Base-by-base conservation (phyloP, 2,329 filamentous ascomycete genomes). In the Gaeumannomyces sp. region DNA sequence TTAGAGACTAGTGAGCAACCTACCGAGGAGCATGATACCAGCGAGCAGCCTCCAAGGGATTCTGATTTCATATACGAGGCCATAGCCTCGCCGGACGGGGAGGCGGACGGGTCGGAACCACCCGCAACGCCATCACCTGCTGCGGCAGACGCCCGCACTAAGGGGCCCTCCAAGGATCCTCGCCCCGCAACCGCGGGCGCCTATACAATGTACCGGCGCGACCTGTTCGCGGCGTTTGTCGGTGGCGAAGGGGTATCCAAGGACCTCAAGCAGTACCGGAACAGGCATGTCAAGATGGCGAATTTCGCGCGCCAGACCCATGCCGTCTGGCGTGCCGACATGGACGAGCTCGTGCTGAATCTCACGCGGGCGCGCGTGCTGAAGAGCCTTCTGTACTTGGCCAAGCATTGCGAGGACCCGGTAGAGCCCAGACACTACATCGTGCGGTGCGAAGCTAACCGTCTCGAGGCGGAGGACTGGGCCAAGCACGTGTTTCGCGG, bases 301-400 rank as follows among this genome's bases (percentile, higher is more conserved):
- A n/a, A 56, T 69, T 14, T 45, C 45, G 19, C 62, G 2, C 19
- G 29, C 1, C 58, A 69, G 63, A 67, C 66, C 11, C 59, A 33
- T 3, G 73, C 75, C 11, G 73, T 77, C 29, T 85, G 80, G 80
- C 80, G 85, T 35, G 57, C 74, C 6, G 84, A 87, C 68, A 89
- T 89, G 85, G 77, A 81, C 45, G 73, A 76, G 0, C 76, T 83
- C 31, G 70, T 89, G 0, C 74, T 88, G 4, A 72, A 77, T 7
- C 74, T 82, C 65, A 76, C 88, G 74, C 80, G 83, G 5, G 73
- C 78, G 6, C 74, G 78, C 1, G 76, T 82, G 25, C 74, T 79
- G 1, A 77, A 83, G 27, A 74, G 80, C 0, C 72, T 90, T 14
- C 64, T 80, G 6, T 73, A 79, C 66, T 68, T 82, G 3, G 72